Conservation (phyloP, 2,329 filamentous ascomycete genomes). For the Pseudogymnoascus sp. region DNA sequence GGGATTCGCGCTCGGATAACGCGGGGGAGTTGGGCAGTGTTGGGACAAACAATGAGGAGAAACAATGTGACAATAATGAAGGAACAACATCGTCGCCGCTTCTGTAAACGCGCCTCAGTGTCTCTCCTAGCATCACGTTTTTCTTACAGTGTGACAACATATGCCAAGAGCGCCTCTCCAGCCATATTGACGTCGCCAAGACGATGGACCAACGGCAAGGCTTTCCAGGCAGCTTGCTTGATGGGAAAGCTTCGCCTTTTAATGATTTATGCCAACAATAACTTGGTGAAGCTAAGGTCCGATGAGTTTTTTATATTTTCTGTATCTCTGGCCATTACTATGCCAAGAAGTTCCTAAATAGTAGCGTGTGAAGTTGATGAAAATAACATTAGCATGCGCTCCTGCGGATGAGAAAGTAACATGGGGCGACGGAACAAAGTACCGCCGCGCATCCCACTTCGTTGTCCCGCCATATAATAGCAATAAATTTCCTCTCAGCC, state of each 20-base stretch:
- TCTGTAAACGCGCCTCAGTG: neutral
- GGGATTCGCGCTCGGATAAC: neutral
- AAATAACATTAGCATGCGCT: neutral
- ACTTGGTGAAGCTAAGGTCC: neutral
- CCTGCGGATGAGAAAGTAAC: neutral
- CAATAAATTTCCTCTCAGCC: constrained; percentile 4
- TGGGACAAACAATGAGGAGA: neutral
- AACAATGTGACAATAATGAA: neutral
- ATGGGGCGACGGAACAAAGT: neutral
- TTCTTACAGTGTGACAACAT: neutral
- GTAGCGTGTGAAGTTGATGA: neutral
- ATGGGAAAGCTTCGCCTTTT: neutral
- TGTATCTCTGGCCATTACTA: neutral
- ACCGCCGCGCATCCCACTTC: neutral
- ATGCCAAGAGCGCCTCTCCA: neutral
- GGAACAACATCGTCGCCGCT: neutral
- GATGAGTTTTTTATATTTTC: neutral
- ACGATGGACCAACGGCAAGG: neutral
- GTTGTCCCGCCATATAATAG: neutral
- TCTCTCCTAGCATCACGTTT: neutral
- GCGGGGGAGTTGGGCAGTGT: neutral
- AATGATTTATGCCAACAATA: neutral
- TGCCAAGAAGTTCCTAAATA: neutral
- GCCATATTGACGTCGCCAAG: neutral
- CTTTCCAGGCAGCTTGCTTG: neutral